Evolutionary conservation across 345 rosid genomes (phyloP).

Genomic region (Arabidopsis arenosa): DNA sequence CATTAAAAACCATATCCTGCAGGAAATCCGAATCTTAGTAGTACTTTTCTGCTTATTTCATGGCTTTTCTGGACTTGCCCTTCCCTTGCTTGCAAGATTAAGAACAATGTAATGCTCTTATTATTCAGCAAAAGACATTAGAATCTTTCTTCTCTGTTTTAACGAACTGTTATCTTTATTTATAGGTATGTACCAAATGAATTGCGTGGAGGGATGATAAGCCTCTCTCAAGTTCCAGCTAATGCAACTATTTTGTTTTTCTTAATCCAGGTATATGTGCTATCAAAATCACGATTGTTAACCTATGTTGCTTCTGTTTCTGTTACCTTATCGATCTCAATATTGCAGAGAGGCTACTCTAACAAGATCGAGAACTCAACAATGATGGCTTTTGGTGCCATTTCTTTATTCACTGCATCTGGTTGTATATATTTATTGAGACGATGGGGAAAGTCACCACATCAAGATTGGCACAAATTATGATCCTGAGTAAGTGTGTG

Average conservation of each 20-base stretch:
- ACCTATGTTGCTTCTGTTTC: constrained; percentile 1
- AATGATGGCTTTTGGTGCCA: constrained; percentile 63
- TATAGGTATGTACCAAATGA: constrained; percentile 88
- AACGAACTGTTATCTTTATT: constrained; percentile 28
- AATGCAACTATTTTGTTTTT: constrained; percentile 70
- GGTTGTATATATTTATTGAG: constrained; percentile 83
- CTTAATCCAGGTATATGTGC: constrained; percentile 59
- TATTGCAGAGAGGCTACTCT: constrained; percentile 77
- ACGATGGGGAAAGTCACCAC: constrained; percentile 91
- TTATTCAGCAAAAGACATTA: background rate
- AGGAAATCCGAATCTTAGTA: constrained; percentile 85
- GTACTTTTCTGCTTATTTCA: constrained; percentile 77
- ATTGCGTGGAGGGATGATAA: constrained; percentile 95
- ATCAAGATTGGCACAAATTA: constrained; percentile 77
- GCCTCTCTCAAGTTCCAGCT: constrained; percentile 84
- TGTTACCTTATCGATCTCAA: background rate
- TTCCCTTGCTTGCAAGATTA: constrained; percentile 89
- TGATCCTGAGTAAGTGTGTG: constrained; percentile 43
- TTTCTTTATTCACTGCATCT: constrained; percentile 72
- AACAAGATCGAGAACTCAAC: constrained; percentile 71
- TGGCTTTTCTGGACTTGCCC: constrained; percentile 67
- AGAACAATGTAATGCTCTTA: constrained; percentile 72
- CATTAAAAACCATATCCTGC: constrained; percentile 43
- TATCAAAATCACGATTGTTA: background rate
- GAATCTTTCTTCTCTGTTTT: constrained; percentile 20